Conservation (phyloP, 306 rosid genomes). For the Quercus dentata region DNA sequence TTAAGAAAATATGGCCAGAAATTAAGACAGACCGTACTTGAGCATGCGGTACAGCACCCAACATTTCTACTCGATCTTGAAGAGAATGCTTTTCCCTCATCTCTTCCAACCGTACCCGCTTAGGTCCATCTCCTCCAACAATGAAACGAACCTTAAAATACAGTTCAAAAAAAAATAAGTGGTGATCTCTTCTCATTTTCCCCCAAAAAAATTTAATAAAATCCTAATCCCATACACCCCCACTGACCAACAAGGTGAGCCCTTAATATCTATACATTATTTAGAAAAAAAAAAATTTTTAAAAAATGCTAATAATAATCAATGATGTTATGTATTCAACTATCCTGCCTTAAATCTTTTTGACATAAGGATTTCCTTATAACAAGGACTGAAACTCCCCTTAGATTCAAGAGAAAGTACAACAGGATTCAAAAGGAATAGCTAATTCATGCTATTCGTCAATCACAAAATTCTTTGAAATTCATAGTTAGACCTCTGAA, state of each 20-base stretch:
- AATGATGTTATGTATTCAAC: no score
- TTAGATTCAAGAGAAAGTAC: no score
- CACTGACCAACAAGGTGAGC: neutral
- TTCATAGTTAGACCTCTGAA: no score
- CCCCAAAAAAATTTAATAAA: neutral
- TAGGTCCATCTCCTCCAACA: constrained; percentile 91
- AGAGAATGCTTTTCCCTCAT: constrained; percentile 93
- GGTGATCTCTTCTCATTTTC: neutral
- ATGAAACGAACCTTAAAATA: constrained; percentile 75
- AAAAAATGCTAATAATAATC: neutral
- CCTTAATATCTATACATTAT: neutral
- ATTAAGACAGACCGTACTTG: constrained; percentile 71
- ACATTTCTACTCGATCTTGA: constrained; percentile 94
- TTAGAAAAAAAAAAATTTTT: neutral
- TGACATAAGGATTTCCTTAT: no score
- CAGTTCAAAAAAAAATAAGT: constrained; percentile 4
- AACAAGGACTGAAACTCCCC: no score
- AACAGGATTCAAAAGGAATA: no score
- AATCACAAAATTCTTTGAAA: no score
- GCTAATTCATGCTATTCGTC: no score
- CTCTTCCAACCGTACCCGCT: constrained; percentile 93
- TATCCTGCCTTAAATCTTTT: no score
- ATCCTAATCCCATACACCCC: neutral
- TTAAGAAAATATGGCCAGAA: constrained; percentile 88
- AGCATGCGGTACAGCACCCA: constrained; percentile 88